These are phyloP conservation scores for Trametopsis cervina DNA, from an alignment of 768 basidiomycete genomes.

Conservation along the genomic window DNA sequence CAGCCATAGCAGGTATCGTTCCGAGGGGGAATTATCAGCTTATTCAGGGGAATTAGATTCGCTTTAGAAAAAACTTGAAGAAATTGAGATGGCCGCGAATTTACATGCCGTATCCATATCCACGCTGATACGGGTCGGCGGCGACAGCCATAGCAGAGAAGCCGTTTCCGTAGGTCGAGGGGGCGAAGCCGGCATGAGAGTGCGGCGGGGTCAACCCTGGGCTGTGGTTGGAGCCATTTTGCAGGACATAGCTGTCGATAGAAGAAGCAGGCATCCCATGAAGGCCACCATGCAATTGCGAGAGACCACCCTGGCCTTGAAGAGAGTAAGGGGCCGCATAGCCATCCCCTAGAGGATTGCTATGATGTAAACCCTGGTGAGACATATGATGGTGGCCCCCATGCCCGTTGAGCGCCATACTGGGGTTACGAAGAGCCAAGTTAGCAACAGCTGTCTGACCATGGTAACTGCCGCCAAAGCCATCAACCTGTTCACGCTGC, in stretches of 20 bases:
- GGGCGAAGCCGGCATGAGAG: constrained; percentile 48
- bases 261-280: constrained; percentile 62
- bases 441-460: constrained; percentile 54
- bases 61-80: constrained; percentile 2
- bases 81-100: constrained; percentile 7
- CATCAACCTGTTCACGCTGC: constrained; percentile 71
- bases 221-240: constrained; percentile 63
- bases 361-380: constrained; percentile 39
- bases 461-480: constrained; percentile 36
- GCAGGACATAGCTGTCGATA: constrained; percentile 78
- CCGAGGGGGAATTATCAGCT: constrained; percentile 14
- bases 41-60: constrained; percentile 7
- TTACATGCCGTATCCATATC: constrained; percentile 80
- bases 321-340: constrained; percentile 58
- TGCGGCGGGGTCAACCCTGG: constrained; percentile 54
- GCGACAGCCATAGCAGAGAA: constrained; percentile 42
- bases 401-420: constrained; percentile 35
- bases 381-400: constrained; percentile 53
- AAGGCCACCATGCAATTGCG: constrained; percentile 25
- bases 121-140: constrained; percentile 64
- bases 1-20: constrained; percentile 13
- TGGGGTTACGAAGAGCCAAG: constrained; percentile 51
- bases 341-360: constrained; percentile 54
- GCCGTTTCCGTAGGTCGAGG: constrained; percentile 42
- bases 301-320: constrained; percentile 38